Percentiles rank a stretch among this genome's conserved stretches.
phyloP scores from a whole-genome alignment of 805 yeast genomes.

The Candida taoyuanica region DNA sequence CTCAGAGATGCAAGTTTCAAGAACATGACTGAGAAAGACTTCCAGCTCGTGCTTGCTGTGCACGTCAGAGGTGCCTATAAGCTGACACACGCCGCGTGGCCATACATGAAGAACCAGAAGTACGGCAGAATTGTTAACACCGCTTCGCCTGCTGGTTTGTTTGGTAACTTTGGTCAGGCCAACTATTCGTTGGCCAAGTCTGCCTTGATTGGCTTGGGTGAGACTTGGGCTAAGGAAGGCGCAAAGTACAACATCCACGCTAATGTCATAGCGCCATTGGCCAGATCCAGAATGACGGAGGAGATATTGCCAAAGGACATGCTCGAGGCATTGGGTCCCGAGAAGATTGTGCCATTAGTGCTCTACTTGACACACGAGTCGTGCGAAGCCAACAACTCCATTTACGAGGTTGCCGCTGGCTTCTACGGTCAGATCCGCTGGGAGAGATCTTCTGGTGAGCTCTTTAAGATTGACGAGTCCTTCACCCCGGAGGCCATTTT shows the following conservation, averaged over 20 bases:
- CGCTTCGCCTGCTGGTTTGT: slow-evolving; percentile 95
- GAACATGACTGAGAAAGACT: slow-evolving; percentile 80
- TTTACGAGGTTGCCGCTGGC: slow-evolving; percentile 93
- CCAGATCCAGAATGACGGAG: slow-evolving; percentile 96
- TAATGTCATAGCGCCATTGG: slow-evolving; percentile 90
- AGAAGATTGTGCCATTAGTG: slow-evolving; percentile 88
- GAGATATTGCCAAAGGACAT: slow-evolving; percentile 80
- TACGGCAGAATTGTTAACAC: slow-evolving; percentile 90
- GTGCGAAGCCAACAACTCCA: slow-evolving; percentile 61
- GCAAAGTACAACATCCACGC: slow-evolving; percentile 74
- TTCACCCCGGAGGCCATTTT: slow-evolving; percentile 86
- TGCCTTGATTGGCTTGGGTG: slow-evolving; percentile 87
- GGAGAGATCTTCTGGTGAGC: slow-evolving; percentile 87
- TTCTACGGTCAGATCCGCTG: slow-evolving; percentile 87
- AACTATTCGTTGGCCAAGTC: slow-evolving; percentile 93
- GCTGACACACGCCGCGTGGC: slow-evolving; percentile 90
- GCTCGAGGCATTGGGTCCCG: slow-evolving; percentile 76
- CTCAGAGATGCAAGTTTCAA: slow-evolving; percentile 82
- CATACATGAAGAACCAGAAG: slow-evolving; percentile 73
- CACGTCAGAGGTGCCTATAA: slow-evolving; percentile 88
- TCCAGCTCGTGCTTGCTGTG: slow-evolving; percentile 74
- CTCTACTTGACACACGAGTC: slow-evolving; percentile 70
- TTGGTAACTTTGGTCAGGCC: slow-evolving; percentile 95
- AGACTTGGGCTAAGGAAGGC: slow-evolving; percentile 95
- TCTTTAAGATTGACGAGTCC: slow-evolving; percentile 70